A percentile compares a stretch with the other conserved stretches of the same genome.
Conservation (phyloP, 805 yeast species). For the Candida vaughaniae region DNA sequence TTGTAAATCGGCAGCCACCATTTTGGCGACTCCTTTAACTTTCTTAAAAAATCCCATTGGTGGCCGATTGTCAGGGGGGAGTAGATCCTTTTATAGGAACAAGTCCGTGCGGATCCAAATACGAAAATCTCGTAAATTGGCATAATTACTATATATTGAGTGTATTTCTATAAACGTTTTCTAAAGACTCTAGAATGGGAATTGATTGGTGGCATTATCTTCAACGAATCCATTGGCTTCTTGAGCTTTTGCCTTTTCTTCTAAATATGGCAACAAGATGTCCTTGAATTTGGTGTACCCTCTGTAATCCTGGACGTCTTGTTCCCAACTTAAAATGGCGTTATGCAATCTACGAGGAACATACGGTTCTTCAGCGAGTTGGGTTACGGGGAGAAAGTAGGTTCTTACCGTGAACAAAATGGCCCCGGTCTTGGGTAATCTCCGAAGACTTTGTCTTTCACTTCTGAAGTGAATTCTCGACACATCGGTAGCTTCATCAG, state of each 20-base stretch:
- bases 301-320: conserved; percentile 59
- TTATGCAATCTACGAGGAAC: conserved; percentile 59
- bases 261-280: conserved; percentile 54
- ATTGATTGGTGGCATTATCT: conserved; percentile 40
- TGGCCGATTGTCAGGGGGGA: no score
- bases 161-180: no score
- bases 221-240: conserved; percentile 40
- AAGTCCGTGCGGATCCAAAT: no score
- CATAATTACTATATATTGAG: no score
- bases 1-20: no score
- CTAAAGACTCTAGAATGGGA: no score
- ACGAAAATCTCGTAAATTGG: no score
- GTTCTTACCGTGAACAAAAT: conserved; percentile 62
- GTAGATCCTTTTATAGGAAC: no score
- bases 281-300: conserved; percentile 57
- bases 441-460: conserved; percentile 62
- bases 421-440: conserved; percentile 60
- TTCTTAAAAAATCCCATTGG: no score
- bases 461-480: conserved; percentile 55
- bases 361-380: conserved; percentile 57
- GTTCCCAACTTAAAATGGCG: conserved; percentile 60
- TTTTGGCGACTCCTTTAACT: no score
- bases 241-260: conserved; percentile 47
- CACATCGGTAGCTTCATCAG: conserved; percentile 47
- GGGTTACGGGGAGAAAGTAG: conserved; percentile 55